A percentile compares a stretch with the other conserved stretches of the same genome.
phyloP scores from a whole-genome alignment of 768 basidiomycete genomes.

The Boletus edulis region DNA sequence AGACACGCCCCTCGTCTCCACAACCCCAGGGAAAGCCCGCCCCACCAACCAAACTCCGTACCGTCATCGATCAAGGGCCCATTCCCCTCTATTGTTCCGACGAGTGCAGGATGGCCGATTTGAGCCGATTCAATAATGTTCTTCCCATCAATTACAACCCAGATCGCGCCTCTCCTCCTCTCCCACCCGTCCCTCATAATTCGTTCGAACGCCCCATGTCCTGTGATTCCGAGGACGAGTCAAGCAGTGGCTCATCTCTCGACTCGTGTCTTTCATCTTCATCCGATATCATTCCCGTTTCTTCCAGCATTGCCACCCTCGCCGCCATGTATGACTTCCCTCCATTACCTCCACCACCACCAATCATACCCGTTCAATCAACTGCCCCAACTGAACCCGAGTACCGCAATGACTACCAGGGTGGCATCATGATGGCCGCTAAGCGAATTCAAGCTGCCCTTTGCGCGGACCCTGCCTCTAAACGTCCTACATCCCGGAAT shows the following conservation, averaged over 20 bases:
- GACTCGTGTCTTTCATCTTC: slow-evolving; percentile 31
- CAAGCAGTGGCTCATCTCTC: slow-evolving; percentile 39
- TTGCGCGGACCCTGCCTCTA: slow-evolving; percentile 39
- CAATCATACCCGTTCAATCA: slow-evolving; percentile 31
- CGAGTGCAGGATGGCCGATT: slow-evolving; percentile 63
- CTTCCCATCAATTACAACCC: slow-evolving; percentile 50
- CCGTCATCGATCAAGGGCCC: slow-evolving; percentile 78
- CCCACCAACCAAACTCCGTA: slow-evolving; percentile 49
- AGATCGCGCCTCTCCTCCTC: slow-evolving; percentile 38
- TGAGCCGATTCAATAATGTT: slow-evolving; percentile 39
- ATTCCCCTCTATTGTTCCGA: slow-evolving; percentile 84
- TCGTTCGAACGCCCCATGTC: slow-evolving; percentile 27
- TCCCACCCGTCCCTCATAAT: slow-evolving; percentile 42
- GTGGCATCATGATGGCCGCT: slow-evolving; percentile 70
- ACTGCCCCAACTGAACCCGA: slow-evolving; percentile 25
- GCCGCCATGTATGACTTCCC: slow-evolving; percentile 45
- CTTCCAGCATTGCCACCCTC: slow-evolving; percentile 37
- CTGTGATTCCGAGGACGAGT: slow-evolving; percentile 41
- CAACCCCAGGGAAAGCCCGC: slow-evolving; percentile 28
- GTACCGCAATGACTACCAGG: slow-evolving; percentile 43
- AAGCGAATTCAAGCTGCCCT: slow-evolving; percentile 50
- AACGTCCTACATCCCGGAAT: slow-evolving; percentile 34
- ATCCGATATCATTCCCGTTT: slow-evolving; percentile 18
- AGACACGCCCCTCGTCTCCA: slow-evolving; percentile 11
- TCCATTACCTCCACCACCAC: slow-evolving; percentile 53